phyloP scores from a whole-genome alignment of 1,284 basidiomycete species.

The Ceratobasidium sp. region DNA sequence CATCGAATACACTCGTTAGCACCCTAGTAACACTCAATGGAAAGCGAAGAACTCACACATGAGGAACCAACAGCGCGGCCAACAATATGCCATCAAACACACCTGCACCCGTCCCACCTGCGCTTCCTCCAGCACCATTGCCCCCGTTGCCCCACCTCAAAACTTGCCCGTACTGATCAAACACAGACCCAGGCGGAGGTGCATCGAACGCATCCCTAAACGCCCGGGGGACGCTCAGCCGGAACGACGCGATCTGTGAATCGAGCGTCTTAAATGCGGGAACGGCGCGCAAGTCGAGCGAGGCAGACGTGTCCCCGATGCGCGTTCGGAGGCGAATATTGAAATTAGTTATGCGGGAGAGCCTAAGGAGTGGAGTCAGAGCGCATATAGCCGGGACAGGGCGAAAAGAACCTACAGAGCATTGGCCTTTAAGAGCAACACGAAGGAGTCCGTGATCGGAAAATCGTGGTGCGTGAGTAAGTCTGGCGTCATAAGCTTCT shows the following conservation, averaged over 20 bases:
- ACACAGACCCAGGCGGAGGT: slow-evolving; percentile 27
- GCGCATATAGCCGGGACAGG: slow-evolving; percentile 3
- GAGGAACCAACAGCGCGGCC: slow-evolving; percentile 43
- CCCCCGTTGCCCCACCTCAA: slow-evolving; percentile 24
- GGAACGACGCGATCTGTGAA: slow-evolving; percentile 47
- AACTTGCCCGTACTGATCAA: slow-evolving; percentile 27
- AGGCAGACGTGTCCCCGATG: slow-evolving; percentile 24
- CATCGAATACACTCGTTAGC: background rate
- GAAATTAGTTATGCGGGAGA: slow-evolving; percentile 39
- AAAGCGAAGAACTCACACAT: slow-evolving; percentile 42
- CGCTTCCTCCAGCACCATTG: background rate
- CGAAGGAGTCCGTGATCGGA: slow-evolving; percentile 45
- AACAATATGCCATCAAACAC: slow-evolving; percentile 39
- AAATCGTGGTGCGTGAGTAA: slow-evolving; percentile 44
- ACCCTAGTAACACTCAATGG: background rate
- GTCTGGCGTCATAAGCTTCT: slow-evolving; percentile 43
- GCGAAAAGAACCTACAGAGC: slow-evolving; percentile 33
- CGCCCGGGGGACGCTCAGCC: slow-evolving; percentile 48
- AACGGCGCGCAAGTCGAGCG: slow-evolving; percentile 30
- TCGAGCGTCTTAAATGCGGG: slow-evolving; percentile 49
- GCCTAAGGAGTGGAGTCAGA: slow-evolving; percentile 6
- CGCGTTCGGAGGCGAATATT: slow-evolving; percentile 44
- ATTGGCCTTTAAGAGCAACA: slow-evolving; percentile 43
- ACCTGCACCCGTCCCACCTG: slow-evolving; percentile 27
- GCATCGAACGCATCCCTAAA: slow-evolving; percentile 47